Evolutionary conservation across 768 basidiomycete species (phyloP), one percentile per base, ranked within the genome.

Genomic region (Termitomyces sp.): DNA sequence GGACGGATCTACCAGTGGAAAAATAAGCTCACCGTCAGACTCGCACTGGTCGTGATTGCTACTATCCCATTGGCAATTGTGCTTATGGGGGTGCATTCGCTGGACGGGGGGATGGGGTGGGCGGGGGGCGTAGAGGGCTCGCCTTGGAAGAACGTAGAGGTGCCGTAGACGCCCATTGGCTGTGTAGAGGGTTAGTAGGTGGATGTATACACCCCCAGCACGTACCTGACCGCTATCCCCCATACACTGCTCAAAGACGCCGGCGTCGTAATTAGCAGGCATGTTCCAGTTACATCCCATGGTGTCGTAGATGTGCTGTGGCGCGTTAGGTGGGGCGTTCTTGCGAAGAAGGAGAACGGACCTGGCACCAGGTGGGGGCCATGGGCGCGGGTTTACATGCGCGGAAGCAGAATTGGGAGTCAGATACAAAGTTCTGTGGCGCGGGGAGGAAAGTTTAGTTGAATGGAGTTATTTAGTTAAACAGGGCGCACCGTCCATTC

Each of bases 131-230:
- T 88, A 0, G 63, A 70, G 0, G 81, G 77, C 37, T 85, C 72
- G 42, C 86, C 86, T 76, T 92, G 90, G 68, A 80, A 71, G 76
- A 84, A 89, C 0, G 87, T 88, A 14, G 86, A 89, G 17, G 76
- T 71, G 38, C 84, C 84, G 66, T 89, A 87, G n/a, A 89, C 79
- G 34, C 87, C 87, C 84, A 86, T 86, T 4, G 86, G 83, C 82
- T 84, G 51, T 14, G 38, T 14, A 10, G 46, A 12, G n/a, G 36
- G 42, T 32, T 14, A 54, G 60, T 25, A 25, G 25, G 25, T 25
- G 25, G 25, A 25, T 25, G 25, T 25, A 25, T 25, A 25, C 25
- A 25, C 25, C 25, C 25, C 25, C 25, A 25, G 25, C 25, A 25
- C 65, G 60, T 38, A 82, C 82, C 75, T 81, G 74, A 52, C 78